phyloP scores from a whole-genome alignment of 176 grass and related monocot genomes.

The Cenchrus fungigraminus region DNA sequence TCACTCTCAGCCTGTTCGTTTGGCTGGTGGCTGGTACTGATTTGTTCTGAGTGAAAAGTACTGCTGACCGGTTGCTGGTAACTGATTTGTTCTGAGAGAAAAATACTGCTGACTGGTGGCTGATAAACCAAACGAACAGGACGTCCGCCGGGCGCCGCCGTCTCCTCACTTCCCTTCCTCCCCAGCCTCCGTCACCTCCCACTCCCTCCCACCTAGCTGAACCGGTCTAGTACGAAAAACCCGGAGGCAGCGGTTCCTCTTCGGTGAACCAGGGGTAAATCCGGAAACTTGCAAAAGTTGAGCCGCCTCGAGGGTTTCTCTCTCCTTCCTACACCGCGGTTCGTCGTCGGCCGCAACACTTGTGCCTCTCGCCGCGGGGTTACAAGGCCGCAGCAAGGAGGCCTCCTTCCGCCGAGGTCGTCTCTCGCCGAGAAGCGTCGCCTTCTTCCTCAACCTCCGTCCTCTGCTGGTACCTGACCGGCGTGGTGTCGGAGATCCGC shows the following conservation, averaged over 20 bases:
- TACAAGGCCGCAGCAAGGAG: neutral
- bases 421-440: neutral
- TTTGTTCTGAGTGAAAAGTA: no score
- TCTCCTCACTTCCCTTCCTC: no score
- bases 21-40: no score
- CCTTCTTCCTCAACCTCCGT: neutral
- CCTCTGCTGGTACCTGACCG: neutral
- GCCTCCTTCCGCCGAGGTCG: neutral
- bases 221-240: neutral
- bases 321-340: neutral
- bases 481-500: neutral
- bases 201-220: no score
- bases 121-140: no score
- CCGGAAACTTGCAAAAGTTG: neutral
- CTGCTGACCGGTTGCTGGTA: no score
- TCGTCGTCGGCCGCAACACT: neutral
- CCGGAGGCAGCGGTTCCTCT: neutral
- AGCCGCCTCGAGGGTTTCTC: conserved; percentile 16
- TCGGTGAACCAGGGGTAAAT: neutral
- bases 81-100: no score
- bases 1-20: no score
- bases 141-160: no score
- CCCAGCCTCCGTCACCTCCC: no score
- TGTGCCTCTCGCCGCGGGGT: neutral
- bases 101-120: no score